Conservation (phyloP, 345 rosid species). For the Melastoma malabathricum region DNA sequence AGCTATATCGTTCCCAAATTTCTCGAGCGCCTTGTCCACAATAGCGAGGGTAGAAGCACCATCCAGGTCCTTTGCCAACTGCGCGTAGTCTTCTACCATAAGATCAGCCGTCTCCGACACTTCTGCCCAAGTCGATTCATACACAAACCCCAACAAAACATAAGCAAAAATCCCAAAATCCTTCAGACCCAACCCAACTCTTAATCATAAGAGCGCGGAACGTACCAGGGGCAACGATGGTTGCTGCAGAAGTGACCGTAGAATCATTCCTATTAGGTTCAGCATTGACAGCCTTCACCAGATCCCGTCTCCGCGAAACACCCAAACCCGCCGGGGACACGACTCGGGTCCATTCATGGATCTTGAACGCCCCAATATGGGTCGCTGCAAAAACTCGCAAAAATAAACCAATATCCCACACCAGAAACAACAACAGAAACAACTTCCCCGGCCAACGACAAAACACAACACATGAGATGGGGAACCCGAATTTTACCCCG, state of each 20-base stretch:
- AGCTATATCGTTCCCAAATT: slow-evolving; percentile 72
- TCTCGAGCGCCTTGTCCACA: slow-evolving; percentile 80
- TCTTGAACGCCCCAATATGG: slow-evolving; percentile 39
- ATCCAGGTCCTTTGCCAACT: slow-evolving; percentile 40
- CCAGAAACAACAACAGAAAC: background rate
- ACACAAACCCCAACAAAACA: background rate
- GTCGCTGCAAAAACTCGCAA: slow-evolving; percentile 25
- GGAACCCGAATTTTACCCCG: slow-evolving; percentile 4
- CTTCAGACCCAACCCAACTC: background rate
- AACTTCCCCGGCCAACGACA: background rate
- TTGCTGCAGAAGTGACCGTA: slow-evolving; percentile 38
- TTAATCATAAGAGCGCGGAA: slow-evolving; percentile 1
- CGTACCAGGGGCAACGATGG: slow-evolving; percentile 51
- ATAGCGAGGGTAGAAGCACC: slow-evolving; percentile 78
- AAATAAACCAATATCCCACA: background rate
- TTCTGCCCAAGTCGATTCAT: slow-evolving; percentile 25
- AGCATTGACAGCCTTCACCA: slow-evolving; percentile 39
- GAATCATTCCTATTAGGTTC: slow-evolving; percentile 44
- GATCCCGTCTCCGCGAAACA: slow-evolving; percentile 25
- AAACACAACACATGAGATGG: background rate
- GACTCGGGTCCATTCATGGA: slow-evolving; percentile 25
- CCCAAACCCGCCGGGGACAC: slow-evolving; percentile 17
- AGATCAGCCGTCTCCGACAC: slow-evolving; percentile 35
- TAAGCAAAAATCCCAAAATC: background rate
- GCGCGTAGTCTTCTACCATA: slow-evolving; percentile 40